Evolutionary conservation across 2,329 filamentous ascomycete genomes (phyloP).

Genomic region (Eutypella sp.): DNA sequence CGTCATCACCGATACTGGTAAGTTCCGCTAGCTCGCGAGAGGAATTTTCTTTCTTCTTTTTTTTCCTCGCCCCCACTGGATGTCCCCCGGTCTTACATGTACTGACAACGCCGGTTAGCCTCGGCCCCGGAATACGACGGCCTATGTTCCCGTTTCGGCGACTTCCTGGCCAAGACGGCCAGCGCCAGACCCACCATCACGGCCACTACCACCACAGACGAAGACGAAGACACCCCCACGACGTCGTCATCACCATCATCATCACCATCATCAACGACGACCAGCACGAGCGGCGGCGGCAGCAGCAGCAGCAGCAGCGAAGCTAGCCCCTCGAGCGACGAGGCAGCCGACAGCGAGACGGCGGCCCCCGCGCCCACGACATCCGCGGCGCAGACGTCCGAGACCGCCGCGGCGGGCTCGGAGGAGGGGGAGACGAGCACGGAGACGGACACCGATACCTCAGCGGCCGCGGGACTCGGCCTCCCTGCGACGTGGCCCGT

Average conservation of each 20-base stretch:
- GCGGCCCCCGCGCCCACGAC: background rate
- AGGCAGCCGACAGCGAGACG: conserved; percentile 1
- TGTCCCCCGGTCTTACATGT: background rate
- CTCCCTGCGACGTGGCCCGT: background rate
- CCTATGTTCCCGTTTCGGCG: background rate
- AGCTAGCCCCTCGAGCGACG: too few species aligned
- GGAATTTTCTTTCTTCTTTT: background rate
- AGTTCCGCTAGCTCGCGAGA: background rate
- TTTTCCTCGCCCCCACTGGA: background rate
- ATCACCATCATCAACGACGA: too few species aligned
- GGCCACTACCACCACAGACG: too few species aligned
- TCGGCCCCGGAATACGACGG: background rate
- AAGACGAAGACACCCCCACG: too few species aligned
- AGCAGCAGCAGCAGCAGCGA: too few species aligned
- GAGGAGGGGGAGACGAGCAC: conserved; percentile 1
- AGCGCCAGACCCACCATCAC: background rate
- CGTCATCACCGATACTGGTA: too few species aligned
- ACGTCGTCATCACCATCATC: too few species aligned
- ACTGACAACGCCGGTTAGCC: too few species aligned
- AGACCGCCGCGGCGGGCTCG: conserved; percentile 3
- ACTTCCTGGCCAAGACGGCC: conserved; percentile 1
- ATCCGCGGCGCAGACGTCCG: conserved; percentile 1
- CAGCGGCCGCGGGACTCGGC: background rate
- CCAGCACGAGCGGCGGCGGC: too few species aligned
- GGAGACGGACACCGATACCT: background rate